Base-by-base conservation (phyloP, 2,329 filamentous ascomycete species). In the Claviceps sp. region DNA sequence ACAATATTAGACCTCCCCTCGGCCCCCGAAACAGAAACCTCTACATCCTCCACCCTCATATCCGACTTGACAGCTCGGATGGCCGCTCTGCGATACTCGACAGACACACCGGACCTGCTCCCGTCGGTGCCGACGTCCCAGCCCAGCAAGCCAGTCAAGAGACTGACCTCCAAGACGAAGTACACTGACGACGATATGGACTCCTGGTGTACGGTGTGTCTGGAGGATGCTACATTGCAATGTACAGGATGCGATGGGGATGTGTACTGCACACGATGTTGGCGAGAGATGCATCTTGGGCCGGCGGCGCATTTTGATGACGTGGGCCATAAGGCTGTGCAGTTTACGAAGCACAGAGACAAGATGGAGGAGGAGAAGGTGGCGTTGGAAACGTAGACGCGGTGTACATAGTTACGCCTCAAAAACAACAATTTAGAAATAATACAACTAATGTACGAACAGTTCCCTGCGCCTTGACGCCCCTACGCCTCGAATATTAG, bases 121-220 rank as follows among this genome's bases (percentile, higher is more conserved):
- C 77, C 76, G 1, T 70, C 71, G 0, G 76, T 71, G 1, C 77
- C 77, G 0, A 73, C 70, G 0, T 75, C 73, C 55, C 63, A 62
- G n/a, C 77, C 76, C 0, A 66, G 66, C 5, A 65, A 65, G 7
- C 65, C 66, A 2, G 59, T 65, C 16, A 67, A 65, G n/a, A 65
- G 69, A 4, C 62, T 75, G 5, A 62, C 62, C 16, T 67, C 65
- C 50, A 65, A 62, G 43, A 67, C 63, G 2, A 70, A 69, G 47
- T 80, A 75, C 61, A 79, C 82, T 0, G 84, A 90, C 59, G 82
- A 84, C 37, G 86, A 91, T 59, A 75, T 84, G 55, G 81, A 84
- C 43, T 79, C 76, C 1, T 94, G 87, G 87, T 94, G 89, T 64
- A 78, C 83, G 36, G 89, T 93, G 9, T 95, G 89, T 63, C 80